Base-by-base conservation (phyloP, 306 rosid species). In the Vigna unguiculata region DNA sequence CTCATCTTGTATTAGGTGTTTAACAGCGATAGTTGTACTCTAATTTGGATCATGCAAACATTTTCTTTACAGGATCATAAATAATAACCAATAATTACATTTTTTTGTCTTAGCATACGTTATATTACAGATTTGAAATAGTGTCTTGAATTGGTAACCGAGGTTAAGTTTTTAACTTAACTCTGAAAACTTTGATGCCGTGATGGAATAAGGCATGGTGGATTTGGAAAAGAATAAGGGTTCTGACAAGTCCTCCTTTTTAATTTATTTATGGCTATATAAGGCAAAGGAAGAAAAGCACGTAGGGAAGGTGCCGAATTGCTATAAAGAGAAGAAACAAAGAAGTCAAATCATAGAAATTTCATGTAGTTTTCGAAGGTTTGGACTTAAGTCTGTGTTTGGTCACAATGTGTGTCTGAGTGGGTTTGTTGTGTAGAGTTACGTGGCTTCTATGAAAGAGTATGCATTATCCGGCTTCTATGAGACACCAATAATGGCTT, bases 391-490 rank as follows among this genome's bases (percentile, higher is more conserved):
- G 73, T 80, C 25, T 70, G 69, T 71, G 76, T 46, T 55, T 61
- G 11, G 32, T 20, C 15, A 57, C 59, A 46, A 64, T 83, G 76
- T 64, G 72, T n/a, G n/a, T 57, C 79, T 48, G 25, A 46, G 9
- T 47, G 46, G 52, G 6, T 75, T 74, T 70, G 82, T 72, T 30
- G 71, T 30, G 67, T 72, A 61, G 61, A 9, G 43, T 51, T 38
- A 65, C 47, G 85, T 51, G 81, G 74, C 70, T 84, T 76, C 82
- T 77, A 59, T 68, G 73, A 72, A 82, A 76, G 75, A 59, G 72
- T 59, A 6, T 28, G 40, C 54, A 32, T 34, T 51, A 12, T 40
- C 15, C 61, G 46, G 24, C 25, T 58, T 67, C 1, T 12, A 22
- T 38, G 51, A 69, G 38, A 34, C 40, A 34, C 8, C 40, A 9